Base-by-base conservation (phyloP, 352 stramenopile species). In the Phytopythium delawarense region DNA sequence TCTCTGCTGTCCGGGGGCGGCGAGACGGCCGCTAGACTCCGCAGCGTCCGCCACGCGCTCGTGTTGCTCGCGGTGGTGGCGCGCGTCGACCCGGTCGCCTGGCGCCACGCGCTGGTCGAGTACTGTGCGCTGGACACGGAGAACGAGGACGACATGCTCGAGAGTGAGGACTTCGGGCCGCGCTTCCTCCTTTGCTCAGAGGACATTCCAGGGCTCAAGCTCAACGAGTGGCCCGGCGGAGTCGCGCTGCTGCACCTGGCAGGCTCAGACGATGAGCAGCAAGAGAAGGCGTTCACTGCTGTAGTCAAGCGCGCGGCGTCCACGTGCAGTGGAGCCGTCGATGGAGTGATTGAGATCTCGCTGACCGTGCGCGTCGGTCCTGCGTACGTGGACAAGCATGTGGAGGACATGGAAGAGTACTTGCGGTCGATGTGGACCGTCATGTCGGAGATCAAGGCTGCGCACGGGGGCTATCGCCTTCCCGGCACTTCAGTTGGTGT, bases 51-150 rank as follows among this genome's bases (percentile, higher is more conserved):
- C 35, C 23, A 25, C 35, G 4, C 53, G 37, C 53, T 59, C n/a
- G 53, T 35, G 34, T 21, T 59, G 53, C 53, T 59, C 9, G 11
- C 34, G 35, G 4, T 59, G n/a, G 37, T 50, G n/a, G 53, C 37
- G n/a, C 53, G 23, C 53, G 37, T 35, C n/a, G 23, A 59, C 53
- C n/a, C 16, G 4, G 2, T 13, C 11, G 53, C 53, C 7, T 59
- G 53, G 53, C 13, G 21, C 20, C 37, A 25, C 53, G 35, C 18
- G 37, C 53, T 59, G 35, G 16, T 20, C 21, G 23, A 59, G 12
- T 59, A 49, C 53, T 59, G 53, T 23, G 53, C 5, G 1, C 4
- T 59, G n/a, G 37, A 35, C 9, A 21, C 1, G 12, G 35, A 30
- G n/a, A 21, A 21, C 6, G 35, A 20, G 11, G 18, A 23, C 9